Evolutionary conservation across 2,329 filamentous ascomycete genomes (phyloP), one percentile per base, ranked within the genome.

Genomic region (Penicillium thymicola): DNA sequence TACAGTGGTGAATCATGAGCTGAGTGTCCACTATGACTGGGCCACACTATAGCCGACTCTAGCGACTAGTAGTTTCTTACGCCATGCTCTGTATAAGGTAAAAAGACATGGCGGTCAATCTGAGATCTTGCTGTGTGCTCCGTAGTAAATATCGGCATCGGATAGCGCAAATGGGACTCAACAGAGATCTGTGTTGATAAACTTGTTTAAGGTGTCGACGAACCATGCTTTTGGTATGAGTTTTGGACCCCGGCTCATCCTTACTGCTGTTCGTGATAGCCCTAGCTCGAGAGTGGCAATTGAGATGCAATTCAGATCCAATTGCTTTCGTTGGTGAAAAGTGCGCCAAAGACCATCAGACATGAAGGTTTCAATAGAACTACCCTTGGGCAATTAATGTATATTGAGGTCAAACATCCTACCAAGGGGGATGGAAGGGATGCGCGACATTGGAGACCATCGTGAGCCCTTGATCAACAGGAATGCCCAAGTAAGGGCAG

Each of bases 391-490:
- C 42, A 53, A 56, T 59, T 57, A 59, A 59, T 60, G 60, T 51
- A 50, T 59, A 62, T 57, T 59, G 58, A 44, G 30, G 53, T 59
- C 52, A 56, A 58, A 57, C 55, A 56, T 52, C 47, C 54, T 60
- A 54, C 56, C 41, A 64, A 56, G 57, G 62, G 62, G 59, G 36
- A 57, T 53, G 53, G 36, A 65, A 66, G 64, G 64, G 64, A 66
- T 66, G 55, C 63, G 61, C 63, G 63, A 65, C 62, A 65, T 65
- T 62, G 61, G 58, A 56, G 36, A 50, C 44, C 60, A 61, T 65
- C 59, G 62, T 58, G 56, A 54, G 50, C 63, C 64, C 64, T 66
- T 63, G 63, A 66, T 66, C 56, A 54, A 54, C 54, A 41, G 52
- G 50, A 64, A 65, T 56, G 54, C n/a, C 28, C 51, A 65, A 57